Base-by-base conservation (phyloP, 306 rosid genomes). In the Corylus heterophylla region DNA sequence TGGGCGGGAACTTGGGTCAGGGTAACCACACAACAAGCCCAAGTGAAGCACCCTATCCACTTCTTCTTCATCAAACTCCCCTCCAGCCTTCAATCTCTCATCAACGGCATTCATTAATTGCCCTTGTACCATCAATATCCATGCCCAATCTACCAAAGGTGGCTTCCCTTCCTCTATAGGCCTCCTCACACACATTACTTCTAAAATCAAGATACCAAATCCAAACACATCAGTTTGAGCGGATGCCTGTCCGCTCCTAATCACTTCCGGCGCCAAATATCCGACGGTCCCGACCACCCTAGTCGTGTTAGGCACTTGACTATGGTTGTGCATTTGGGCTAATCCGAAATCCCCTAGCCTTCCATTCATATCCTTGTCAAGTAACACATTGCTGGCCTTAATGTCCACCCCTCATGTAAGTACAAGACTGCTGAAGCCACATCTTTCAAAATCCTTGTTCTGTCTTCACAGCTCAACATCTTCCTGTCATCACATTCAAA, bases 271-370 rank as follows among this genome's bases (percentile, higher is more conserved):
- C 5, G 97, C 93, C 76, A 94, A 76, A 74, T 94, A 94, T 1
- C 98, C 97, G 1, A 91, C 91, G 0, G 98, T 92, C 13, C 97
- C 97, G 1, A 92, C 92, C 61, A 94, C 88, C 54, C 84, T 83
- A 2, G 97, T 94, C 1, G 97, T 94, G 77, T 79, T 81, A 8
- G 88, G 83, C 62, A 87, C 89, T 81, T 92, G 92, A 35, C 79
- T 86, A n/a, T 90, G 88, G 51, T 74, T 76, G 3, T 94, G 97
- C 86, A 94, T 86, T 27, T 92, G 83, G 18, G 97, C 97, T 64
- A 92, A 78, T 55, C 97, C 97, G 61, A 92, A 94, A 78, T 94
- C 98, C 14, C 98, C 97, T 2, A 92, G 80, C 76, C 85, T 89
- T 22, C 25, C 25, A 22, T 22, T 22, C 25, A 22, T 22, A 22